A percentile compares a stretch with the other conserved stretches of the same genome.
phyloP scores from a whole-genome alignment of 2,329 filamentous ascomycete species.

The Paraphaeosphaeria sporulosa region DNA sequence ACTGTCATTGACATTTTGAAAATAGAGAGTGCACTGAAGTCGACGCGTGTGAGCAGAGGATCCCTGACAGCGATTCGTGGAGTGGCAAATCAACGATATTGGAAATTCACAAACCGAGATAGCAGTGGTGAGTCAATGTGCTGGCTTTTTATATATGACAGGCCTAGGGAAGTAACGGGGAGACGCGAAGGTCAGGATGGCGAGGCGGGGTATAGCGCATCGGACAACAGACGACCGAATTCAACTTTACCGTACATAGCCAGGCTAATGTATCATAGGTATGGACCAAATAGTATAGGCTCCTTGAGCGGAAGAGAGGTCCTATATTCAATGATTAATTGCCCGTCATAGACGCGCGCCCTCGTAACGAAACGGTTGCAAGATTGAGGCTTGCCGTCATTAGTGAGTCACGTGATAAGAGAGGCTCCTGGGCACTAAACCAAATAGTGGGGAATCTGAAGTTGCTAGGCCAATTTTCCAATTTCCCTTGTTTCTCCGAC shows the following conservation, averaged over 20 bases:
- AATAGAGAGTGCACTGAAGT: background rate
- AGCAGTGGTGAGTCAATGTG: background rate
- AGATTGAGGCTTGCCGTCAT: background rate
- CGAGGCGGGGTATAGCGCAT: background rate
- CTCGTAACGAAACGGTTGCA: background rate
- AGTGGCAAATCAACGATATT: background rate
- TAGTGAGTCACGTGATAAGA: background rate
- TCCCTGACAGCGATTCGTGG: background rate
- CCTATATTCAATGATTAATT: background rate
- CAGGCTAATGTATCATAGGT: background rate
- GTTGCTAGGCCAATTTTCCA: background rate
- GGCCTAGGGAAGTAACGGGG: background rate
- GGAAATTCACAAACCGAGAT: background rate
- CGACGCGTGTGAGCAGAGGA: background rate
- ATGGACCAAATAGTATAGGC: background rate
- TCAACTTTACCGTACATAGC: background rate
- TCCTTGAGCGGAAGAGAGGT: background rate
- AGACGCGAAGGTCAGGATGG: background rate
- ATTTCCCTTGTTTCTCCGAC: background rate
- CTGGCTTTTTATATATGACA: background rate
- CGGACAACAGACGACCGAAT: background rate
- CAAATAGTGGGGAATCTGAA: background rate
- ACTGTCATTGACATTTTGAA: conserved; percentile 45
- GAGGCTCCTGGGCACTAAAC: background rate
- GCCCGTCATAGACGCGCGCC: no score